Evolutionary conservation across 225 moss, liverwort and hornwort genomes (phyloP).

Genomic region (Bryum argenteum): DNA sequence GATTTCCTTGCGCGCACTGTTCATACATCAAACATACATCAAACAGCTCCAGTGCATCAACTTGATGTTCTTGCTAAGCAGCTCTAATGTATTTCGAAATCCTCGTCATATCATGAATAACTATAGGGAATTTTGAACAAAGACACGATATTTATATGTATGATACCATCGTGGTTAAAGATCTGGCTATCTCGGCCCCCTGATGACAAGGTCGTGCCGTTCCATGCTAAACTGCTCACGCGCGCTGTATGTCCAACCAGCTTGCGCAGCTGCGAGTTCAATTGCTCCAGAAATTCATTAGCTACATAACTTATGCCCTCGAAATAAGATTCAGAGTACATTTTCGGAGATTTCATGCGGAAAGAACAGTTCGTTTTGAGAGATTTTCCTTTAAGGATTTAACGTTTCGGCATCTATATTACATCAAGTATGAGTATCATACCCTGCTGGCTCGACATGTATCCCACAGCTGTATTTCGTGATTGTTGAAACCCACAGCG

Average conservation of each 20-base stretch:
- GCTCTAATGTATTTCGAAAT: background rate
- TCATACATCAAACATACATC: too few species aligned
- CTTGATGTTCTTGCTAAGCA: background rate
- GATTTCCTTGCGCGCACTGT: slow-evolving; percentile 70
- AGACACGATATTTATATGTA: slow-evolving; percentile 10
- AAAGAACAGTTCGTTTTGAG: background rate
- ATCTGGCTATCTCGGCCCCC: slow-evolving; percentile 92
- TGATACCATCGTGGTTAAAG: slow-evolving; percentile 87
- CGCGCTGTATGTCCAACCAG: slow-evolving; percentile 80
- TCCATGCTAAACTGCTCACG: slow-evolving; percentile 92
- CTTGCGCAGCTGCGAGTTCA: slow-evolving; percentile 63
- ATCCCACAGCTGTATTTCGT: slow-evolving; percentile 88
- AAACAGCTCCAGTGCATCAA: slow-evolving; percentile 11
- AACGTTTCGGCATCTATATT: too few species aligned
- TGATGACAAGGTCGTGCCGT: slow-evolving; percentile 73
- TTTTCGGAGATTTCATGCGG: background rate
- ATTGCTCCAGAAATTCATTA: slow-evolving; percentile 27
- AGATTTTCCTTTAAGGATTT: too few species aligned
- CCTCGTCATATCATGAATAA: background rate
- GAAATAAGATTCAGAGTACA: slow-evolving; percentile 20
- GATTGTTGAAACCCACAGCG: slow-evolving; percentile 77
- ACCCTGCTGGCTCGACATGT: slow-evolving; percentile 66
- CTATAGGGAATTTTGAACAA: slow-evolving; percentile 9
- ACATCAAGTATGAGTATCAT: background rate
- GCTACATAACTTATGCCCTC: slow-evolving; percentile 25